Evolutionary conservation across 345 rosid species (phyloP), one percentile per base, ranked within the genome.

Genomic region (Sisymbrium irio): DNA sequence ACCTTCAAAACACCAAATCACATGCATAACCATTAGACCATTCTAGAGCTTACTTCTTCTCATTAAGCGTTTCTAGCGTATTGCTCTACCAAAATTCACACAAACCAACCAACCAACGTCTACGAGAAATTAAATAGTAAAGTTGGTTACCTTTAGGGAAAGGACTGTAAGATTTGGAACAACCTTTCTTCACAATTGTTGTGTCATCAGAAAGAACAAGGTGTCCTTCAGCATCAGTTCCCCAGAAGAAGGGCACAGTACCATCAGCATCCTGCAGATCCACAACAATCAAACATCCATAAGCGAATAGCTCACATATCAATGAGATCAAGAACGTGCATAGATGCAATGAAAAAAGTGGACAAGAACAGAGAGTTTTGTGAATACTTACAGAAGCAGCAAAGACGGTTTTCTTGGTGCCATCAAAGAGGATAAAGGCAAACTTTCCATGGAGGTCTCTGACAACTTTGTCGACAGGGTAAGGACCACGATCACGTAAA

Each of bases 211-310:
- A 85, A 25, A 74, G 79, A 77, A 89, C 92, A n/a, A 90, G 92
- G 54, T 88, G 78, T 33, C 88, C 90, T 77, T 92, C 93, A 27
- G 85, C 79, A 81, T 95, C 99, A 14, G 74, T 80, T 67, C 99
- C 97, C 98, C 97, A 89, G 72, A 84, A 92, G 79, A 96, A 90
- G 1, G 96, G 96, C 51, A 90, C 94, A 77, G 81, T 85, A 45
- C 87, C 97, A 78, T 96, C 98, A 51, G 83, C 85, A 74, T 92
- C 97, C 99, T 92, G 84, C 80, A 73, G 6, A 66, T 47, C 0
- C 62, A 62, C 13, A 42, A 28, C 40, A 53, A 28, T 62, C 22
- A 33, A 3, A 51, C 45, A 46, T 9, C 28, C 12, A 28, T 37
- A 33, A 40, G 10, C 2, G 10, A 15, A 15, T 5, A 44, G 25